Conservation (phyloP, 805 yeast species). For the Sungouiella thailandica region DNA sequence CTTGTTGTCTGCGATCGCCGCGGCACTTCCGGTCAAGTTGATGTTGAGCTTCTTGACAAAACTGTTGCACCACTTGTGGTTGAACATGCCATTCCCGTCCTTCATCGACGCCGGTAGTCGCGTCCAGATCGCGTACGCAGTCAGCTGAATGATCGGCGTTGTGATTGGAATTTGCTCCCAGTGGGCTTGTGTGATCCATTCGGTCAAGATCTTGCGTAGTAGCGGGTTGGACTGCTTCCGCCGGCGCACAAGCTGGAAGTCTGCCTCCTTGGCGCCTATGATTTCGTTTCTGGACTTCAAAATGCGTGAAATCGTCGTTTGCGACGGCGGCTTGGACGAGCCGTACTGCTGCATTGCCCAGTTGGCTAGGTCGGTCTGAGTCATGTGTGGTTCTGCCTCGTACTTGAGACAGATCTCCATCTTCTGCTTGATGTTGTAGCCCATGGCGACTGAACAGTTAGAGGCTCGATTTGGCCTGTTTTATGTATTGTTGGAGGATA, state of each 20-base stretch:
- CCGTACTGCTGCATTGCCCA: conserved; percentile 60
- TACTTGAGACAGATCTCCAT: conserved; percentile 65
- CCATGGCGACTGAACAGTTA: conserved; percentile 31
- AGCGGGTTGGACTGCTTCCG: conserved; percentile 52
- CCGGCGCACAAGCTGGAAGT: conserved; percentile 46
- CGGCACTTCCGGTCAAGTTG: conserved; percentile 42
- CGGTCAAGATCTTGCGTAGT: conserved; percentile 55
- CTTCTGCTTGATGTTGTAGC: conserved; percentile 56
- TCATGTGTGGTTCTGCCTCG: conserved; percentile 64
- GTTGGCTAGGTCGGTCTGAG: conserved; percentile 57
- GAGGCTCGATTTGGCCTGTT: no score
- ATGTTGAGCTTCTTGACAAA: conserved; percentile 46
- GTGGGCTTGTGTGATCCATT: conserved; percentile 62
- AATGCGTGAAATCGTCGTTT: conserved; percentile 61
- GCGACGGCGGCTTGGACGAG: conserved; percentile 53
- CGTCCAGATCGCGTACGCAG: conserved; percentile 62
- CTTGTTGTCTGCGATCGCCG: conserved; percentile 33
- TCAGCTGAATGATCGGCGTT: conserved; percentile 56
- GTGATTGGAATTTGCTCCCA: conserved; percentile 67
- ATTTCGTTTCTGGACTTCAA: conserved; percentile 52
- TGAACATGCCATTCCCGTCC: conserved; percentile 63
- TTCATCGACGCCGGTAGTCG: conserved; percentile 48
- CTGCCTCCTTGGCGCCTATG: conserved; percentile 46
- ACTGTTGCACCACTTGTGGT: conserved; percentile 56
- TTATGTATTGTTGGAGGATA: no score